phyloP scores from a whole-genome alignment of 306 rosid genomes.

The Prunus davidiana region DNA sequence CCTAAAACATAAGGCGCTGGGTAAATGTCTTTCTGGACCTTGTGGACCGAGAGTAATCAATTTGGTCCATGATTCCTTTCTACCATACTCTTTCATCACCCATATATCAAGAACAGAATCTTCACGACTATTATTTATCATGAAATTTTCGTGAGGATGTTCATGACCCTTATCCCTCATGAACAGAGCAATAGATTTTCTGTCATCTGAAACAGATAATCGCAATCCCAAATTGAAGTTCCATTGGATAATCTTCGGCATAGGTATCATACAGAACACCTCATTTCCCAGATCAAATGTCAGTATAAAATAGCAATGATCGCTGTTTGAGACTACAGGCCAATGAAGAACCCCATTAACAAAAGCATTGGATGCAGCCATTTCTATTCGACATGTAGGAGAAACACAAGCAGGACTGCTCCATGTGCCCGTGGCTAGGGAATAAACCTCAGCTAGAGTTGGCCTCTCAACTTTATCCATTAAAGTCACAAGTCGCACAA shows the following conservation, averaged over 20 bases:
- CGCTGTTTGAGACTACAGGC: neutral
- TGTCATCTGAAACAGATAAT: neutral
- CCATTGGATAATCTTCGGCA: neutral
- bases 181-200: neutral
- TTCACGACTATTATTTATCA: too few relatives aligned
- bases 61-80: neutral
- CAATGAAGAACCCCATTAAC: neutral
- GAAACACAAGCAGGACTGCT: neutral
- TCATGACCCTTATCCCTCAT: too few relatives aligned
- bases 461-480: neutral
- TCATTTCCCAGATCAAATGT: neutral
- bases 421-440: conserved; percentile 9
- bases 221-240: too few relatives aligned
- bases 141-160: too few relatives aligned
- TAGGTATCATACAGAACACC: neutral
- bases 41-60: neutral
- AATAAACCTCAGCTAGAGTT: neutral
- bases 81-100: neutral
- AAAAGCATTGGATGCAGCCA: neutral
- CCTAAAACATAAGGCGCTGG: neutral
- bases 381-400: neutral
- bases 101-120: conserved; percentile 6
- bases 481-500: neutral
- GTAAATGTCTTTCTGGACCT: neutral
- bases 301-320: neutral